phyloP scores from a whole-genome alignment of 305 asterid genomes.

The Fraxinus albicans region DNA sequence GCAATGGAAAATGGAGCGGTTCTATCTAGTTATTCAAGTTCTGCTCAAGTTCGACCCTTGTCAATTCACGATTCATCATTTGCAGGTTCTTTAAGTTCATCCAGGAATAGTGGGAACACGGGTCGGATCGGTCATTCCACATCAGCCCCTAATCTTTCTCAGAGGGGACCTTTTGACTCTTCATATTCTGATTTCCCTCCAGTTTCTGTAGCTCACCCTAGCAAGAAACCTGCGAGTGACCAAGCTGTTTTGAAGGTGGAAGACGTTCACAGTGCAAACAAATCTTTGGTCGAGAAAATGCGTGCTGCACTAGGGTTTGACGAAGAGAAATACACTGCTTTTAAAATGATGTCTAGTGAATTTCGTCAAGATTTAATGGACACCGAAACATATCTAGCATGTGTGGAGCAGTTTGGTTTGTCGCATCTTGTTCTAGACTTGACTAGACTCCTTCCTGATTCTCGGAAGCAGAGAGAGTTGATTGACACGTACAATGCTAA shows the following conservation, averaged over 20 bases:
- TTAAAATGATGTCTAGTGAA: slow-evolving; percentile 76
- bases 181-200: slow-evolving; percentile 73
- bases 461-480: slow-evolving; percentile 75
- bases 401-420: slow-evolving; percentile 84
- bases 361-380: slow-evolving; percentile 73
- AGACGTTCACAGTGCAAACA: slow-evolving; percentile 80
- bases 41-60: slow-evolving; percentile 37
- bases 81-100: slow-evolving; percentile 44
- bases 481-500: slow-evolving; percentile 61
- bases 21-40: slow-evolving; percentile 35
- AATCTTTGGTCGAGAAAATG: slow-evolving; percentile 82
- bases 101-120: slow-evolving; percentile 46
- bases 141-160: slow-evolving; percentile 80
- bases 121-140: slow-evolving; percentile 64
- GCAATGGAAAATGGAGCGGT: slow-evolving; percentile 34
- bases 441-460: slow-evolving; percentile 83
- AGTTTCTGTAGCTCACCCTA: slow-evolving; percentile 61
- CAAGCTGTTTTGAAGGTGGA: slow-evolving; percentile 42
- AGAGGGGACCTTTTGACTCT: slow-evolving; percentile 42
- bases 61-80: slow-evolving; percentile 39
- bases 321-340: slow-evolving; percentile 67
- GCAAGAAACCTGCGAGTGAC: slow-evolving; percentile 36
- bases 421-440: slow-evolving; percentile 83
- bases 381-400: slow-evolving; percentile 67
- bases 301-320: slow-evolving; percentile 66